Percentiles rank a stretch among this genome's conserved stretches.
Conservation (phyloP, 306 rosid genomes). For the Cicer judaicum region DNA sequence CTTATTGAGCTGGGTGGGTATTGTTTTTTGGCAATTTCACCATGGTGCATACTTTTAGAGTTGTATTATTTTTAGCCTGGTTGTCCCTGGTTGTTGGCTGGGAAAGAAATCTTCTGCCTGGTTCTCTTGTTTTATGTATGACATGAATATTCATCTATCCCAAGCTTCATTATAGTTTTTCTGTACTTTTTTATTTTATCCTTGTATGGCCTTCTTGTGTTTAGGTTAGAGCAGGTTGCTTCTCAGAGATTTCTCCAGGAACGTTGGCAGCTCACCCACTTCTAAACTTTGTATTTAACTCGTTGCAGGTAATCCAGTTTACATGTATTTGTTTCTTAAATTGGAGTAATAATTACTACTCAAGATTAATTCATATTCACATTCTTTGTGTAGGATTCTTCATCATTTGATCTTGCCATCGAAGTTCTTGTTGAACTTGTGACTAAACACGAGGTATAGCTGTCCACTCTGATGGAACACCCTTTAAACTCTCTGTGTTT, state of each 20-base stretch:
- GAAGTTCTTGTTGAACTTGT: conserved; percentile 95
- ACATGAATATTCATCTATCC: conserved; percentile 25
- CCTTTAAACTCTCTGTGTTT: conserved; percentile 10
- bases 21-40: conserved; percentile 24
- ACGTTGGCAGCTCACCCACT: conserved; percentile 84
- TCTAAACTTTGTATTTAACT: conserved; percentile 80
- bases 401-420: conserved; percentile 86
- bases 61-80: conserved; percentile 13
- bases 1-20: conserved; percentile 94
- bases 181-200: conserved; percentile 25
- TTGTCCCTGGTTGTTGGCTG: conserved; percentile 31
- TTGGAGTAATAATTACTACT: conserved; percentile 26
- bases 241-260: conserved; percentile 84
- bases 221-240: conserved; percentile 96
- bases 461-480: conserved; percentile 33
- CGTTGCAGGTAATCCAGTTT: conserved; percentile 71
- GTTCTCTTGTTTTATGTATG: conserved; percentile 24
- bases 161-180: conserved; percentile 30
- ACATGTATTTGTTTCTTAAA: conserved; percentile 32
- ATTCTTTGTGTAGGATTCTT: conserved; percentile 62
- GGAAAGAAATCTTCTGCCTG: conserved; percentile 32
- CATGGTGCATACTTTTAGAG: conserved; percentile 18
- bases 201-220: conserved; percentile 41
- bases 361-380: conserved; percentile 38
- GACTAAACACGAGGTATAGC: conserved; percentile 88